Evolutionary conservation across 495 filamentous ascomycete species (phyloP), one percentile per base, ranked within the genome.

Genomic region (Venustampulla echinocandica): DNA sequence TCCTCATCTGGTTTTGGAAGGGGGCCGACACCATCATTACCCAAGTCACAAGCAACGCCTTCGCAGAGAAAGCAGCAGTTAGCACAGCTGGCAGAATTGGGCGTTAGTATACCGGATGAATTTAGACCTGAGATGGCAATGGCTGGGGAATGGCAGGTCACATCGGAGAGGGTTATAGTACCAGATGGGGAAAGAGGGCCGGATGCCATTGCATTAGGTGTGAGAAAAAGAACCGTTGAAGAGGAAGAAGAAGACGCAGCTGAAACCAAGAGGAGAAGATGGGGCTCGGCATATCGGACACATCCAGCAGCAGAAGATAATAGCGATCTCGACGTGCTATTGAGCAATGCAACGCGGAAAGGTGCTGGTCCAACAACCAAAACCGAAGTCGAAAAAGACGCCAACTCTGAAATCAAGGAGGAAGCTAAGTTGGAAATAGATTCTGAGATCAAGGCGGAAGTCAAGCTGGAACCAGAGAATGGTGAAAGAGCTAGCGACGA

Each of bases 71-170:
- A 92, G 62, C 74, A 68, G 48, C 93, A 97, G 60, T 71, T 94
- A 58, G 80, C 83, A 45, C 87, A 96, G 65, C 69, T 99, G 2
- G 87, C 81, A 3, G 85, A 82, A 40, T 76, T 99, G 73, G 92
- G 92, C 0, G 78, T 99, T 34, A 76, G 76, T 14, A 77, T 97
- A 25, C 92, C 92, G 10, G 80, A 88, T 22, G 82, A 90, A 55
- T 79, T 80, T 53, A 69, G 87, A 42, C 64, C 70, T 5, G 83
- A 88, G 44, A 80, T 95, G 79, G 88, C 88, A 3, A 74, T 95
- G 69, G 81, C 81, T n/a, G 87, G 92, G 17, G 84, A 92, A 36
- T 99, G 92, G 92, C 74, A 85, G 56, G 82, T 81, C 5, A 75
- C 85, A 1, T 73, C 75, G 2, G 76, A 81, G 58, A 68, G 54